Percentiles rank a stretch among this genome's conserved stretches.
phyloP scores from a whole-genome alignment of 148 eudicot genomes.

The Euryodendron excelsum region DNA sequence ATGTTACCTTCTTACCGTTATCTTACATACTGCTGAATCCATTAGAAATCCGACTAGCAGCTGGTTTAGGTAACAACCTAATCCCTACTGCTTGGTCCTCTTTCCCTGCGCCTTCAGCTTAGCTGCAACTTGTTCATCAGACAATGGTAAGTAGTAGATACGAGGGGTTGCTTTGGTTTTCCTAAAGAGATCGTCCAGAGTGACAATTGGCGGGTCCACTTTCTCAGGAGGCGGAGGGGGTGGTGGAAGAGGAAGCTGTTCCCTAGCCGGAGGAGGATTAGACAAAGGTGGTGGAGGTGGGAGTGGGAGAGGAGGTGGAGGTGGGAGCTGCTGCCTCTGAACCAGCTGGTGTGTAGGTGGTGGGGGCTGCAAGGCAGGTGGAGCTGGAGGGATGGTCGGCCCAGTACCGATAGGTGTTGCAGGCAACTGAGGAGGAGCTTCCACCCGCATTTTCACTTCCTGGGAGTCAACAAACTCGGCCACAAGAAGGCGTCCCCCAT shows the following conservation, averaged over 20 bases:
- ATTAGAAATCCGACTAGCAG: slow-evolving; percentile 22
- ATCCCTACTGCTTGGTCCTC: slow-evolving; percentile 52
- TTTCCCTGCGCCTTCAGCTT: slow-evolving; percentile 45
- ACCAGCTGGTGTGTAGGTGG: slow-evolving; percentile 55
- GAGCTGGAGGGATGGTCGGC: slow-evolving; percentile 25
- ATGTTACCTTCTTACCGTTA: slow-evolving; percentile 34
- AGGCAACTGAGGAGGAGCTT: slow-evolving; percentile 50
- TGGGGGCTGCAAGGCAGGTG: slow-evolving; percentile 31
- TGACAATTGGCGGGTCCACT: slow-evolving; percentile 74
- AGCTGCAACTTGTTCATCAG: slow-evolving; percentile 79
- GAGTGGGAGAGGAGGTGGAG: too few species aligned
- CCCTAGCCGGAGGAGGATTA: slow-evolving; percentile 54
- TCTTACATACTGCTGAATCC: slow-evolving; percentile 19
- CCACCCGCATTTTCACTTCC: slow-evolving; percentile 66
- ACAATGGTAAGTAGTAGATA: slow-evolving; percentile 83
- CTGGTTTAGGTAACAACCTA: slow-evolving; percentile 19
- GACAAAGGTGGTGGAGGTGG: slow-evolving; percentile 72
- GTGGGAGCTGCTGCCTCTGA: slow-evolving; percentile 47
- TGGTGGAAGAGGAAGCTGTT: slow-evolving; percentile 54
- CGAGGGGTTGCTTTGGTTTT: slow-evolving; percentile 88
- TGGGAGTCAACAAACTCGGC: slow-evolving; percentile 93
- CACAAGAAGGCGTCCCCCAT: slow-evolving; percentile 74
- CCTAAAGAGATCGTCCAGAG: slow-evolving; percentile 87
- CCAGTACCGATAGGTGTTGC: slow-evolving; percentile 44
- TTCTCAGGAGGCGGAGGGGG: slow-evolving; percentile 57